Base-by-base conservation (phyloP, 371 early-diverging fungal genomes). In the Umbelopsis sp. region DNA sequence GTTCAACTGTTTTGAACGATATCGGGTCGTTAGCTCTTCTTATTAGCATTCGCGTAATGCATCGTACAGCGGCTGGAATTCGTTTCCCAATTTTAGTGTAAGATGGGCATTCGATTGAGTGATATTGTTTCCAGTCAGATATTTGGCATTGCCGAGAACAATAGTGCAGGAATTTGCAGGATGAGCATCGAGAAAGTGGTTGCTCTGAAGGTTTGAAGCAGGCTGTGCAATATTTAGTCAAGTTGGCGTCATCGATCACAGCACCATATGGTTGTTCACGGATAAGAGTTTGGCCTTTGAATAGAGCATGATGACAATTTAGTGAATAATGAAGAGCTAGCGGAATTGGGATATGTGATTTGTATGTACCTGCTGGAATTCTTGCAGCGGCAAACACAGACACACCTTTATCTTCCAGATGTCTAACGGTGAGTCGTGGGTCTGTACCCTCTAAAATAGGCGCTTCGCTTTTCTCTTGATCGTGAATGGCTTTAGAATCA, bases 21-120 rank as follows among this genome's bases (percentile, higher is more conserved):
- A 1, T 11, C 8, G 57, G 57, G 29, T 29, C 57, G 35, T 35
- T 57, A 14, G 57, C 37, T 12, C 57, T 11, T 16, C 12, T 57
- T 10, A 57, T 57, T 3, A 57, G 57, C 4, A 57, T 57, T 11
- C 57, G 57, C 0, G 57, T 57, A 14, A 57, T 25, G n/a, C 57
- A 57, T 57, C 57, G 29, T 7, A 57, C 32, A n/a, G 57, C 57
- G 3, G 57, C 29, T 57, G 57, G 57, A 6, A 57, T 35, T 12
- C 35, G 35, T 57, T 57, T 57, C 7, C 35, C 57, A 57, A 57
- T 57, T 57, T 57, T 57, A 18, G 57, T 57, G 35, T 32, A 57
- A 3, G 57, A 25, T 35, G 57, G 57, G 35, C 57, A 57, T 18
- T 57, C 57, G 6, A 57, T 57, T 11, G 57, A 57, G 35, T 57